Conservation (phyloP, 176 grass and related monocot genomes). For the Lolium rigidum region DNA sequence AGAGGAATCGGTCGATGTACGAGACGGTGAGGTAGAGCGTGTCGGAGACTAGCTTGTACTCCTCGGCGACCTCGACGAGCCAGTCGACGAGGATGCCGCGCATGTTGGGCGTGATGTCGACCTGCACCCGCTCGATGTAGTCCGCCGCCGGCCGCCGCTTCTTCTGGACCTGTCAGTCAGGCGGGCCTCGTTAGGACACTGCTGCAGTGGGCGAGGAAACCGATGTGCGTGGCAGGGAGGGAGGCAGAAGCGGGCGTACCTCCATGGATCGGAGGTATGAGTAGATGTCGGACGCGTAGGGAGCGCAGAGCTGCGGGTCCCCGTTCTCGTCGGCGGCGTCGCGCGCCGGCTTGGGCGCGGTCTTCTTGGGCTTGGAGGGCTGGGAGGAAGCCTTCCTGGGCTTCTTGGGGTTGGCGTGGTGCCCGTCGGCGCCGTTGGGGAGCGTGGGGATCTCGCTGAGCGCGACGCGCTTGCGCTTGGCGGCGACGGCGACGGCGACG, state of each 20-base stretch:
- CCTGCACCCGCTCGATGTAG: constrained; percentile 65
- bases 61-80: constrained; percentile 77
- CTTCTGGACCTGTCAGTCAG: constrained; percentile 31
- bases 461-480: constrained; percentile 73
- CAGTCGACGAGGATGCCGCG: constrained; percentile 78
- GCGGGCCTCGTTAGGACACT: background rate
- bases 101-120: constrained; percentile 63
- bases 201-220: background rate
- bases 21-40: constrained; percentile 75
- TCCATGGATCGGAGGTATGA: constrained; percentile 85
- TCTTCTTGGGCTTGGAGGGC: constrained; percentile 3
- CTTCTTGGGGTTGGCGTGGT: constrained; percentile 12
- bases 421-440: constrained; percentile 48
- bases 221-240: background rate
- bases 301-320: constrained; percentile 54
- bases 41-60: constrained; percentile 71
- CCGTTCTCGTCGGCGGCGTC: background rate
- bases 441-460: constrained; percentile 55
- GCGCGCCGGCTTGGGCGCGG: background rate
- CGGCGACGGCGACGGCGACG: constrained; percentile 18
- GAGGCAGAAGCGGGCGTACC: constrained; percentile 22
- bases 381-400: background rate
- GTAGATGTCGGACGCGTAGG: constrained; percentile 73
- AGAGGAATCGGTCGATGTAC: constrained; percentile 71
- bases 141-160: constrained; percentile 49